Evolutionary conservation across 345 rosid genomes (phyloP).

Genomic region (Citrus inodora): DNA sequence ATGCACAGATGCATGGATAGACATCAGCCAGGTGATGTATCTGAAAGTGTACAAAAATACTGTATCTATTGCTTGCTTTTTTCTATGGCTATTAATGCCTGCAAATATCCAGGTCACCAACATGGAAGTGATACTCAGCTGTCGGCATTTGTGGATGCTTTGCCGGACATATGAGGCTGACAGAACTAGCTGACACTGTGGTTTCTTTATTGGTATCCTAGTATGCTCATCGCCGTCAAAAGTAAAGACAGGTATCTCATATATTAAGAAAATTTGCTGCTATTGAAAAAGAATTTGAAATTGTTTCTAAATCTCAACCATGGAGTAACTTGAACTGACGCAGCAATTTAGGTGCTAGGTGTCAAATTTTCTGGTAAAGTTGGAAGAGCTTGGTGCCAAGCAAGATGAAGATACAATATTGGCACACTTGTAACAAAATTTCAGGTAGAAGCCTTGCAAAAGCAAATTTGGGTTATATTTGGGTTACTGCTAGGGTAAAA

Average conservation of each 20-base stretch:
- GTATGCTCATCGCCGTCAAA: background rate
- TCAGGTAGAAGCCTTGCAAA: background rate
- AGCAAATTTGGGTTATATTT: background rate
- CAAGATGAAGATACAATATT: background rate
- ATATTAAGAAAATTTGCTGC: background rate
- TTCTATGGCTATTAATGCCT: background rate
- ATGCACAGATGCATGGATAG: background rate
- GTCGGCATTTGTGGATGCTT: background rate
- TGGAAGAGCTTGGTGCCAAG: background rate
- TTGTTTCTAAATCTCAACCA: background rate
- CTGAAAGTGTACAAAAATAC: background rate
- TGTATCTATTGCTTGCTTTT: background rate
- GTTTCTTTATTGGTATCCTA: background rate
- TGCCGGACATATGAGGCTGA: slow-evolving; percentile 4
- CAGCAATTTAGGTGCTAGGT: background rate
- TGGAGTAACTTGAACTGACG: background rate
- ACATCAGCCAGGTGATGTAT: background rate
- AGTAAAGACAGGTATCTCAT: background rate
- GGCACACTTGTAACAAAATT: background rate
- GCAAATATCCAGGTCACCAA: background rate
- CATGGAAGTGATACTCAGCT: background rate
- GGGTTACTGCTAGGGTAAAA: background rate
- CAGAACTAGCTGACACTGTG: background rate
- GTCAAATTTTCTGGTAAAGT: background rate
- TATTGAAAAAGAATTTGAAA: background rate